phyloP scores from a whole-genome alignment of 495 filamentous ascomycete species.

The Bacidia rubella region DNA sequence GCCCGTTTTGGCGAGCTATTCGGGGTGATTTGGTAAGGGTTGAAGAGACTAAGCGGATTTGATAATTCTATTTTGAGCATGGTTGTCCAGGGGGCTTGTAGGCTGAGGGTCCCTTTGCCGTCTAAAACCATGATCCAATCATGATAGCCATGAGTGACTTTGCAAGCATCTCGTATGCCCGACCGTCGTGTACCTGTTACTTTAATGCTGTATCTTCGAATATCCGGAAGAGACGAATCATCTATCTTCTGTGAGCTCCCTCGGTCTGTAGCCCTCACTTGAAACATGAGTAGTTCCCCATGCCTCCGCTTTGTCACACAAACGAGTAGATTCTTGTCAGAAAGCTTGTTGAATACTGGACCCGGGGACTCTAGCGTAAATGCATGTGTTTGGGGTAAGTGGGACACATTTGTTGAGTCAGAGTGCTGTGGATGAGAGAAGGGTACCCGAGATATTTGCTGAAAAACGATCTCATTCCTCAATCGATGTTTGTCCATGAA shows the following conservation, averaged over 20 bases:
- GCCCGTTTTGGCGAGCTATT: conserved; percentile 22
- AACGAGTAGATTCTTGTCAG: conserved; percentile 7
- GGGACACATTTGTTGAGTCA: conserved; percentile 41
- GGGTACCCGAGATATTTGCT: conserved; percentile 37
- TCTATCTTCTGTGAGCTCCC: not conserved
- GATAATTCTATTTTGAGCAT: conserved; percentile 44
- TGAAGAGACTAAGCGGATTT: conserved; percentile 30
- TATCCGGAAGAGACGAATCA: not conserved
- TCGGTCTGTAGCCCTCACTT: not conserved
- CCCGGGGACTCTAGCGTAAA: conserved; percentile 53
- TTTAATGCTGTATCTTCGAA: not conserved
- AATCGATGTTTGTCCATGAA: conserved; percentile 40
- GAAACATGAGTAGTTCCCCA: conserved; percentile 5
- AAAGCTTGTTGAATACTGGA: conserved; percentile 6
- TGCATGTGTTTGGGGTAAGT: conserved; percentile 38
- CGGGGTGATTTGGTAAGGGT: conserved; percentile 29
- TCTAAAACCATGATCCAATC: conserved; percentile 58
- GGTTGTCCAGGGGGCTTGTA: conserved; percentile 65
- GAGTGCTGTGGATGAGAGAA: conserved; percentile 29
- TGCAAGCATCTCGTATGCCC: conserved; percentile 62
- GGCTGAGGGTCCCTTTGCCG: conserved; percentile 46
- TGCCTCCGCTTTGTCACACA: conserved; percentile 11
- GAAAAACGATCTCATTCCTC: conserved; percentile 58
- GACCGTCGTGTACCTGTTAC: conserved; percentile 22
- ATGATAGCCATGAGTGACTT: conserved; percentile 51